These are phyloP conservation scores for Pyrus communis DNA, from an alignment of 306 rosid species.

Conservation along the genomic window DNA sequence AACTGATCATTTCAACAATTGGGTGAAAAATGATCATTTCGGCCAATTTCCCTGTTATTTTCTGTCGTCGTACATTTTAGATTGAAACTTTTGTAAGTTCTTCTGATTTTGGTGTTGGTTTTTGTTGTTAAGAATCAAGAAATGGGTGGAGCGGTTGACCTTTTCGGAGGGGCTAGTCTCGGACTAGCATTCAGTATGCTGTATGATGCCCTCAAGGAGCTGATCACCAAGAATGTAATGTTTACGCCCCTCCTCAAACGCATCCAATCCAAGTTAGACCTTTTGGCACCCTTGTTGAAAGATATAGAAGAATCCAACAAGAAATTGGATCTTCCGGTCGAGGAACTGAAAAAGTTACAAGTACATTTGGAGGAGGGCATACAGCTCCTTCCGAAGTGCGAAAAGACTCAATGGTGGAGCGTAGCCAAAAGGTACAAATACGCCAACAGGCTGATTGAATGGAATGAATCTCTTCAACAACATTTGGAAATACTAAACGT, in stretches of 20 bases:
- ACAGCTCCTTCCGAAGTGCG: not conserved
- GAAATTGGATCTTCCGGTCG: not conserved
- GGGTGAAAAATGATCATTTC: too few species aligned
- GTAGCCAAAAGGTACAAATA: not conserved
- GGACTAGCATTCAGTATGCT: not conserved
- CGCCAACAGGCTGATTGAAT: slow-evolving; percentile 17
- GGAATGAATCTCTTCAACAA: slow-evolving; percentile 4
- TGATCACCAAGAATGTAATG: not conserved
- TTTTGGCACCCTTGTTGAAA: not conserved
- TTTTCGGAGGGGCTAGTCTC: not conserved
- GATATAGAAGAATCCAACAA: not conserved
- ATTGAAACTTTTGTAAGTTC: not conserved
- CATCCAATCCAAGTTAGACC: not conserved
- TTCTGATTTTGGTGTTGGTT: not conserved
- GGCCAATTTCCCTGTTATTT: not conserved
- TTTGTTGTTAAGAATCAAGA: not conserved
- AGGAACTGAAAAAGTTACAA: not conserved
- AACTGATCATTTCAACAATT: too few species aligned
- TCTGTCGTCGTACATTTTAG: not conserved
- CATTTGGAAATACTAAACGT: slow-evolving; percentile 11
- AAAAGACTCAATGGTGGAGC: not conserved
- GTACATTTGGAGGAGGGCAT: not conserved
- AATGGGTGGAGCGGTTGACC: not conserved
- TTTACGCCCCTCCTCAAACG: not conserved
- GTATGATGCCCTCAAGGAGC: not conserved